phyloP scores from a whole-genome alignment of 805 yeast genomes.

The Metschnikowia bowlesiae region DNA sequence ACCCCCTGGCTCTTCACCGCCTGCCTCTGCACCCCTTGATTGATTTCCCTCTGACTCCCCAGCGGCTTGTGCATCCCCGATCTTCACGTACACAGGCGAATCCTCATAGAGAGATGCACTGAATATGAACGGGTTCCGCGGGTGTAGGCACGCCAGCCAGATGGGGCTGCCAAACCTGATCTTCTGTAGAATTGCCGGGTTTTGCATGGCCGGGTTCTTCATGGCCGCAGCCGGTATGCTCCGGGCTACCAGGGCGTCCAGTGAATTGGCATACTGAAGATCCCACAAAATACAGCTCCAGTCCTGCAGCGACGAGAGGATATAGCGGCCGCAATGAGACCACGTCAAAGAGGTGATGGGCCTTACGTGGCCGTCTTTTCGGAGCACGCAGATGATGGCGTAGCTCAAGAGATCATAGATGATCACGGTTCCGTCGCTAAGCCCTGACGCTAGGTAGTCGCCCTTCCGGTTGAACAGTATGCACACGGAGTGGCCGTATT shows the following conservation, averaged over 20 bases:
- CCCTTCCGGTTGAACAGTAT: constrained; percentile 70
- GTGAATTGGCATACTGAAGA: constrained; percentile 32
- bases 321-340: constrained; percentile 67
- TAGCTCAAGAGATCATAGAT: constrained; percentile 48
- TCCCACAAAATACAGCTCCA: constrained; percentile 86
- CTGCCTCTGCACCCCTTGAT: not conserved
- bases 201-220: constrained; percentile 9
- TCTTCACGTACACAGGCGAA: constrained; percentile 46
- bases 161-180: constrained; percentile 64
- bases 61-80: no score
- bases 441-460: constrained; percentile 47
- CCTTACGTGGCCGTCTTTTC: constrained; percentile 55
- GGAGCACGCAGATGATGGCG: constrained; percentile 48
- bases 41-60: no score
- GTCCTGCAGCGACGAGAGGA: constrained; percentile 72
- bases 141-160: constrained; percentile 63
- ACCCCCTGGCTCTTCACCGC: no score
- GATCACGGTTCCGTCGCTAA: constrained; percentile 14
- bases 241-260: not conserved
- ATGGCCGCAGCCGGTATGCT: not conserved
- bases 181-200: constrained; percentile 34
- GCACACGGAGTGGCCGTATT: constrained; percentile 61
- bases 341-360: constrained; percentile 72
- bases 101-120: constrained; percentile 66
- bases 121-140: constrained; percentile 43